Conservation (phyloP, 805 yeast genomes). For the Yarrowia sp. region DNA sequence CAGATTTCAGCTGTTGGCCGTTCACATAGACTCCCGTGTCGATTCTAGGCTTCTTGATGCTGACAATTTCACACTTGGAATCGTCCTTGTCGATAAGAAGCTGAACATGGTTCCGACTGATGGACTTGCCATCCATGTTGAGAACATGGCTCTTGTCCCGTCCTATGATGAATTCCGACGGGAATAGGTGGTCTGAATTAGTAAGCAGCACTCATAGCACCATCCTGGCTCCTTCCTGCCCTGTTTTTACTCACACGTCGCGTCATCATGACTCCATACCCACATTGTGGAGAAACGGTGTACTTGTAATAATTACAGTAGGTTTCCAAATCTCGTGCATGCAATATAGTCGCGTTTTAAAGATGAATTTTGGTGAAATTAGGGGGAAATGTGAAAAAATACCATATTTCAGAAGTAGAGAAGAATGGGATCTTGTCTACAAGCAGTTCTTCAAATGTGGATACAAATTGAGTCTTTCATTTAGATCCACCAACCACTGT, state of each 20-base stretch:
- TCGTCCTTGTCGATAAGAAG: slow-evolving; percentile 28
- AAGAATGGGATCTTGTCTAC: too few relatives aligned
- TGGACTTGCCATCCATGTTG: slow-evolving; percentile 31
- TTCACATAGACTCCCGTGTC: slow-evolving; percentile 26
- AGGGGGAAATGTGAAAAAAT: too few relatives aligned
- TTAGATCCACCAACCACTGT: too few relatives aligned
- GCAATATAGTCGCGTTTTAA: neutral
- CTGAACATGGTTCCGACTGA: slow-evolving; percentile 30
- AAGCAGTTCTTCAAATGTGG: too few relatives aligned
- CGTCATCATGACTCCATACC: slow-evolving; percentile 21
- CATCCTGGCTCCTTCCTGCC: too few relatives aligned
- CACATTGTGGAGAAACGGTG: slow-evolving; percentile 32
- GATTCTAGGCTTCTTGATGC: slow-evolving; percentile 29
- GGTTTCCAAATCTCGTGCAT: slow-evolving; percentile 1
- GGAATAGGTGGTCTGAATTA: slow-evolving; percentile 32
- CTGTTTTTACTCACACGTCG: slow-evolving; percentile 28
- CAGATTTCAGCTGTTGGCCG: slow-evolving; percentile 20
- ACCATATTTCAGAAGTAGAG: too few relatives aligned
- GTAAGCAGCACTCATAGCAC: too few relatives aligned
- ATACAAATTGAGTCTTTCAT: too few relatives aligned
- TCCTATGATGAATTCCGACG: slow-evolving; percentile 18
- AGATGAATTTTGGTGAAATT: too few relatives aligned
- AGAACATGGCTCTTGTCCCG: slow-evolving; percentile 30
- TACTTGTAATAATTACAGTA: too few relatives aligned
- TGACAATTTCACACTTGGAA: slow-evolving; percentile 30